Evolutionary conservation across 2,329 filamentous ascomycete genomes (phyloP), one percentile per base, ranked within the genome.

Genomic region (Xylaria sp.): DNA sequence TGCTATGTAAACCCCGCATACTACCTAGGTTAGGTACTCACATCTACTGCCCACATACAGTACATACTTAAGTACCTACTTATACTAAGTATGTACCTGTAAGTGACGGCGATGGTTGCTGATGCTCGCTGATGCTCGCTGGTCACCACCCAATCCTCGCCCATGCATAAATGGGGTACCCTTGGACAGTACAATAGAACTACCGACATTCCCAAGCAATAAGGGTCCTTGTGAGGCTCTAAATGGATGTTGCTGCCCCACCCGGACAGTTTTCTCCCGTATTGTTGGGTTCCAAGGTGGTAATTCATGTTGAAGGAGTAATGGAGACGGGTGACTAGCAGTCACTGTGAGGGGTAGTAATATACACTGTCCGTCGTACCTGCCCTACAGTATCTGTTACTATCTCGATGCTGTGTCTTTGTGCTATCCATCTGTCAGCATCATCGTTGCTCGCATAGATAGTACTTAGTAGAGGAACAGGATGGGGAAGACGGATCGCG

Each of bases 171-270:
- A 61, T 48, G 51, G 62, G 35, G 62, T 27, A 53, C 60, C 59
- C n/a, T n/a, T n/a, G n/a, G n/a, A n/a, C n/a, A n/a, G n/a, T n/a
- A n/a, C n/a, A n/a, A n/a, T n/a, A n/a, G n/a, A 68, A 68, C 64
- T 70, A 70, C 68, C 64, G 68, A 70, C 68, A 62, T 55, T 42
- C 44, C 63, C 60, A 44, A 47, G 44, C 44, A 50, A 54, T 32
- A 32, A 50, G 40, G 37, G 21, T 37, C n/a, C 32, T 58, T 18
- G 47, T 67, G 67, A 69, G 67, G 67, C 64, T 69, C 67, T 58
- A 50, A 57, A 69, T 63, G 63, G 63, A 57, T 63, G 47, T 63
- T 5, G 35, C 48, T 57, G 29, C 63, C 62, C 66, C 66, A 69
- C 66, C 12, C 27, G 57, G 57, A 58, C 60, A 42, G 42, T 32